Base-by-base conservation (phyloP, 2,329 filamentous ascomycete genomes). In the Leptosphaerulina australis region DNA sequence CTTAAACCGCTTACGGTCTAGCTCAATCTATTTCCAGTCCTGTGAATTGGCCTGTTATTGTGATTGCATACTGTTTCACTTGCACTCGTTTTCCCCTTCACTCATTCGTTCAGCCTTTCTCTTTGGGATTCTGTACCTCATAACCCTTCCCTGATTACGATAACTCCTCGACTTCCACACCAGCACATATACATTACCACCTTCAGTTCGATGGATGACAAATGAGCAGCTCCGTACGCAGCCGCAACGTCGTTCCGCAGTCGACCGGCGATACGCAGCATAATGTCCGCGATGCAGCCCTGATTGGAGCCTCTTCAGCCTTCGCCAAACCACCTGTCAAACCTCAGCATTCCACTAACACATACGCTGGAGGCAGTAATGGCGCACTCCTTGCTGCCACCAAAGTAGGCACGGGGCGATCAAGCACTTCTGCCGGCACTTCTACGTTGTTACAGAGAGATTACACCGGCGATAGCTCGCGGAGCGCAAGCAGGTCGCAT, bases 221-320 rank as follows among this genome's bases (percentile, higher is more conserved):
- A 50, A 74, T 74, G 70, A 73, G 37, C 41, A 51, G 56, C 65
- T 65, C 62, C 58, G 61, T 57, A 62, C 68, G 64, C 59, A 70
- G 62, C 56, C 59, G 58, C 38, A 54, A 62, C 50, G 53, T 58
- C 56, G 61, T 50, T 43, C 62, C 64, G 59, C 60, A 69, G 53
- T 53, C 62, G 20, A 66, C 69, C 49, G 62, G 65, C 57, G 67
- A 72, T 55, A 69, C 69, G 22, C 68, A 68, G 24, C 60, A 68
- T 58, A 73, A 72, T 58, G 66, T 70, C 34, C 69, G 60, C 46
- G 61, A 76, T 64, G 77, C 79, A 36, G 80, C 80, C 35, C 72
- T 82, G 11, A 70, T 70, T 43, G 80, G 80, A 24, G 80, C 80
- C 7, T 69, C 74, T 5, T 59, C 72, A 30, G 80, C 80, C 17